Evolutionary conservation across 192 early-diverging fungal species (phyloP).

Genomic region (Coemansia sp.): DNA sequence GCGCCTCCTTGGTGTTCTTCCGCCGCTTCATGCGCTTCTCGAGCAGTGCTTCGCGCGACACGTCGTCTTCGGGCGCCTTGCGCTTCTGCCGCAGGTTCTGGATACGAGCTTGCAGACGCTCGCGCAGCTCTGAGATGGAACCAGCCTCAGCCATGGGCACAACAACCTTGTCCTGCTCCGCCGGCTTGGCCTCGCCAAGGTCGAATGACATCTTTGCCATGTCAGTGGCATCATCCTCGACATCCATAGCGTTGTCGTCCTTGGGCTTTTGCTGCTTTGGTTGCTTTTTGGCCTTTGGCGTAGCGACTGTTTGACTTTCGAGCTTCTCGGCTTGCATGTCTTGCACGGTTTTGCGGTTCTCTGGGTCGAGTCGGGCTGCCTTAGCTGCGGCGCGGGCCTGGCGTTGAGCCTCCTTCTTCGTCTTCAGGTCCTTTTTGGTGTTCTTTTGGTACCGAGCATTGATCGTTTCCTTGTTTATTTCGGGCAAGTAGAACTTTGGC

Average conservation of each 20-base stretch:
- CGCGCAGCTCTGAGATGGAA: slow-evolving; percentile 60
- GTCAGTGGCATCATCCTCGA: slow-evolving; percentile 33
- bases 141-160: slow-evolving; percentile 35
- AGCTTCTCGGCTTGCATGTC: slow-evolving; percentile 66
- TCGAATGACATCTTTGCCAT: slow-evolving; percentile 36
- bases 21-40: slow-evolving; percentile 72
- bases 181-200: slow-evolving; percentile 5
- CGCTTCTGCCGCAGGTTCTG: slow-evolving; percentile 60
- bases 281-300: slow-evolving; percentile 30
- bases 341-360: slow-evolving; percentile 68
- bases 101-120: slow-evolving; percentile 66
- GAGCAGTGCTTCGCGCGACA: slow-evolving; percentile 69
- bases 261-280: neutral
- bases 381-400: slow-evolving; percentile 60
- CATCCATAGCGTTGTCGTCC: slow-evolving; percentile 17
- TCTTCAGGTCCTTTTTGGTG: slow-evolving; percentile 86
- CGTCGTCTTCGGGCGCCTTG: slow-evolving; percentile 58
- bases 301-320: slow-evolving; percentile 23
- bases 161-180: slow-evolving; percentile 12
- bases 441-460: slow-evolving; percentile 61
- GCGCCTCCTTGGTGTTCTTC: slow-evolving; percentile 53
- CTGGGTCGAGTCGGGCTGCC: slow-evolving; percentile 70
- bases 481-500: slow-evolving; percentile 76
- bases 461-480: slow-evolving; percentile 59
- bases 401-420: slow-evolving; percentile 81